phyloP scores from a whole-genome alignment of 2,329 filamentous ascomycete genomes.

The Monosporascus sp. region DNA sequence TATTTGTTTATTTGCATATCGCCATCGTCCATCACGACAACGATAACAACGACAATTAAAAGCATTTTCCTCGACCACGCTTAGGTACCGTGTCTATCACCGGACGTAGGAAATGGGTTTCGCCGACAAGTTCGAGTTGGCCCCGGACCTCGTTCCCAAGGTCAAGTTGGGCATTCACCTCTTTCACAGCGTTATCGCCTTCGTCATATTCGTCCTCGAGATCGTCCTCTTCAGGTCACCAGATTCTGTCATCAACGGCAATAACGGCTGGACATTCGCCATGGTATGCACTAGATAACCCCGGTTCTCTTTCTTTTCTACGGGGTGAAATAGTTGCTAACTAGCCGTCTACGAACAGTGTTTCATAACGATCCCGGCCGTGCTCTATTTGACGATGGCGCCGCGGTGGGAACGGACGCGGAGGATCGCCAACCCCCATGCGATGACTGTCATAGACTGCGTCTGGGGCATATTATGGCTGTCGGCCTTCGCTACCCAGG shows the following conservation, averaged over 20 bases:
- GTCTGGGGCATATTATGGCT: constrained; percentile 59
- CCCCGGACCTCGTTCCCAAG: constrained; percentile 49
- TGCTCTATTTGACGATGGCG: constrained; percentile 61
- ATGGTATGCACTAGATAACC: constrained; percentile 44
- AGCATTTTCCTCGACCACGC: background rate
- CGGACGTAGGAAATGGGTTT: constrained; percentile 24
- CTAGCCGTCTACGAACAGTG: constrained; percentile 39
- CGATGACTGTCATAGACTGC: constrained; percentile 55
- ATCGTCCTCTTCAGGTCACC: constrained; percentile 53
- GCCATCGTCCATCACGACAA: background rate
- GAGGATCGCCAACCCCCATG: constrained; percentile 57
- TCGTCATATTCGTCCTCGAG: constrained; percentile 55
- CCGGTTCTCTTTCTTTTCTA: background rate
- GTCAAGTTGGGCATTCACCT: constrained; percentile 55
- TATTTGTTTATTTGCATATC: background rate
- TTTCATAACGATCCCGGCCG: constrained; percentile 59
- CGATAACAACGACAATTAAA: background rate
- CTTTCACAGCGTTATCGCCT: constrained; percentile 48
- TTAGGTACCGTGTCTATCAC: background rate
- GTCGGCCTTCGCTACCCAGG: constrained; percentile 61
- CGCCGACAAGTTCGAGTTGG: constrained; percentile 45
- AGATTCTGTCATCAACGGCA: constrained; percentile 46
- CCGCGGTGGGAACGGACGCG: constrained; percentile 59
- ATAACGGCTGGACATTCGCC: constrained; percentile 60
- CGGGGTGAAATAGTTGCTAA: constrained; percentile 3